A percentile compares a stretch with the other conserved stretches of the same genome.
Evolutionary conservation across 352 stramenopile species (phyloP).

Genomic region (Phytophthora cryptogea): DNA sequence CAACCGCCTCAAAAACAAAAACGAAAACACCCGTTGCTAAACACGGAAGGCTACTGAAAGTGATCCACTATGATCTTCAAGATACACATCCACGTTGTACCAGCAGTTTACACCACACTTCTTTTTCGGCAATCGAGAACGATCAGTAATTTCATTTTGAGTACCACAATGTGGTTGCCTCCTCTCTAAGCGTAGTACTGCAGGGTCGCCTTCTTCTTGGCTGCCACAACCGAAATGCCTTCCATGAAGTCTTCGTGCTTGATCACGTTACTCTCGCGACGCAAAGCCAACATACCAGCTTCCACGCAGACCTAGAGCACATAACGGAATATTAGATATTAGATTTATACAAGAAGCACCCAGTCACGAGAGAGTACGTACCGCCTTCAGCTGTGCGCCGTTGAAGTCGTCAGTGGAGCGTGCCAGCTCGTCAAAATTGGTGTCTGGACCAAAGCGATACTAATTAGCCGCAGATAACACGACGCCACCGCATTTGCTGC

Average conservation of each 20-base stretch:
- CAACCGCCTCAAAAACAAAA: constrained; percentile 25
- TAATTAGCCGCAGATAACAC: constrained; percentile 4
- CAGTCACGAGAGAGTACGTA: constrained; percentile 23
- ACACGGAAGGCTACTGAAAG: constrained; percentile 6
- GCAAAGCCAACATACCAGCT: constrained; percentile 97
- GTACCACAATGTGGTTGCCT: constrained; percentile 9
- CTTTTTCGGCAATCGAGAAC: constrained; percentile 7
- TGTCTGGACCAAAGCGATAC: constrained; percentile 46
- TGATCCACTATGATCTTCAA: too few species aligned
- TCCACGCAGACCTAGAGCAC: constrained; percentile 94
- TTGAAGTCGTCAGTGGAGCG: constrained; percentile 99
- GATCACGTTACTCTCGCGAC: constrained; percentile 94
- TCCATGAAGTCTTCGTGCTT: constrained; percentile 99
- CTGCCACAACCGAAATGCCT: constrained; percentile 96
- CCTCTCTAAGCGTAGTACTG: constrained; percentile 96
- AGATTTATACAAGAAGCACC: neutral
- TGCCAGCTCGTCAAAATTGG: constrained; percentile 98
- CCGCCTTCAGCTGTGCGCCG: constrained; percentile 97
- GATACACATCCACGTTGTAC: too few species aligned
- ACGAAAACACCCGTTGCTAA: constrained; percentile 18
- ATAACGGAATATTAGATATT: neutral
- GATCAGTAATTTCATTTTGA: constrained; percentile 15
- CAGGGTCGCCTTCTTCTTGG: constrained; percentile 98
- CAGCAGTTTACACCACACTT: neutral
- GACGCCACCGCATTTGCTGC: neutral